phyloP scores from a whole-genome alignment of 1,139 yeast species.

The Hanseniaspora uvarum region DNA sequence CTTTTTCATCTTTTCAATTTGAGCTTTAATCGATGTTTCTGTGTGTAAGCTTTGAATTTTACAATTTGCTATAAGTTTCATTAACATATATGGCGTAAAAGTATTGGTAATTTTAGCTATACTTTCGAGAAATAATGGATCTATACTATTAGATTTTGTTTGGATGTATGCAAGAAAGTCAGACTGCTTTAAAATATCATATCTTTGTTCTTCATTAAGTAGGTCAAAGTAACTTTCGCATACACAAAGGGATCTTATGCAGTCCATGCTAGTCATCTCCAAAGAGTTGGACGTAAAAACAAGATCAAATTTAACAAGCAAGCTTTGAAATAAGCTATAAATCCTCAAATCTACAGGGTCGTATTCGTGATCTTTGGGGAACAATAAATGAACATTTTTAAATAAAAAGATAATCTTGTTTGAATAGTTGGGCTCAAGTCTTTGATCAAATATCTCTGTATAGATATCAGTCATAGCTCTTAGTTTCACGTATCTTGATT shows the following conservation, averaged over 20 bases:
- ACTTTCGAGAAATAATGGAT: neutral
- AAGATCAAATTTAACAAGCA: neutral
- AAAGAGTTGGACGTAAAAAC: neutral
- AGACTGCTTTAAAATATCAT: neutral
- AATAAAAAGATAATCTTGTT: neutral
- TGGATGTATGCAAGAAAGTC: neutral
- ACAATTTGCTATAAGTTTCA: conserved; percentile 43
- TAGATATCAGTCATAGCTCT: neutral
- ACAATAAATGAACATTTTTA: neutral
- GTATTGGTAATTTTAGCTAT: conserved; percentile 88
- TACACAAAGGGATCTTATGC: conserved; percentile 5
- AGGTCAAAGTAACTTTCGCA: neutral
- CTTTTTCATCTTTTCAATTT: neutral
- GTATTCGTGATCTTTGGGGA: neutral
- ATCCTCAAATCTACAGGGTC: conserved; percentile 2
- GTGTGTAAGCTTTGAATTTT: neutral
- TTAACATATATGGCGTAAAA: conserved; percentile 72
- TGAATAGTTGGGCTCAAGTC: neutral
- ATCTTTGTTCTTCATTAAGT: conserved; percentile 1
- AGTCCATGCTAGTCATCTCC: neutral
- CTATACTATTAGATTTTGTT: neutral
- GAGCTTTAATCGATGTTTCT: neutral
- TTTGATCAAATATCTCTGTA: neutral
- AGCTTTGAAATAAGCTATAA: neutral
- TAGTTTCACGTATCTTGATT: neutral